Conservation (phyloP, 129 eudicot genomes). For the Cynara cardunculus region DNA sequence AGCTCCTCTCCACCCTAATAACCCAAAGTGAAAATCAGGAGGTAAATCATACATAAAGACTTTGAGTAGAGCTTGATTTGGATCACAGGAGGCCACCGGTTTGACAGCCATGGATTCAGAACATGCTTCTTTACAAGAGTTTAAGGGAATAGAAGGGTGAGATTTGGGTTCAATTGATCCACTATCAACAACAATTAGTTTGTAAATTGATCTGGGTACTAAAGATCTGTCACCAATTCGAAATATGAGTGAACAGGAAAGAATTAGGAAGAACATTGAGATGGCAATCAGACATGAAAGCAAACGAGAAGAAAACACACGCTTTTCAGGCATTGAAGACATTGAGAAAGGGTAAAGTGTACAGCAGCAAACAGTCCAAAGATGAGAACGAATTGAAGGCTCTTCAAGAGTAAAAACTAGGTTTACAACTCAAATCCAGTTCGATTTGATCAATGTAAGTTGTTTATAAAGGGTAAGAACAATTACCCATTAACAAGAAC, state of each 20-base stretch:
- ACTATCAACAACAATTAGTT: constrained; percentile 36
- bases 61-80: constrained; percentile 39
- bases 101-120: neutral
- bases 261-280: constrained; percentile 53
- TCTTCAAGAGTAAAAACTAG: neutral
- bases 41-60: constrained; percentile 91
- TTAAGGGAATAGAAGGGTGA: constrained; percentile 9
- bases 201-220: constrained; percentile 51
- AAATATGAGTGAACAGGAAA: constrained; percentile 50
- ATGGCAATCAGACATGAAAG: constrained; percentile 56
- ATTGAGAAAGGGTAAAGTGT: constrained; percentile 8
- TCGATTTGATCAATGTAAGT: neutral
- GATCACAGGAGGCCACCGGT: constrained; percentile 13
- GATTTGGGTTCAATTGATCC: constrained; percentile 20
- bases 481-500: constrained; percentile 22
- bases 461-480: constrained; percentile 1
- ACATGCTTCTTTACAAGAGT: constrained; percentile 14
- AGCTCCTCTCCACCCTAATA: constrained; percentile 67
- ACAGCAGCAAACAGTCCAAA: too few relatives aligned
- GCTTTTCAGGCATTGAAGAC: constrained; percentile 58
- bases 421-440: neutral
- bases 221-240: constrained; percentile 46
- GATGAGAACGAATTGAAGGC: neutral
- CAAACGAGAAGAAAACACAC: constrained; percentile 46
- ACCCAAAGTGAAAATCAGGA: constrained; percentile 79